Evolutionary conservation across 306 rosid species (phyloP).

Genomic region (Ochetophila trinervis): DNA sequence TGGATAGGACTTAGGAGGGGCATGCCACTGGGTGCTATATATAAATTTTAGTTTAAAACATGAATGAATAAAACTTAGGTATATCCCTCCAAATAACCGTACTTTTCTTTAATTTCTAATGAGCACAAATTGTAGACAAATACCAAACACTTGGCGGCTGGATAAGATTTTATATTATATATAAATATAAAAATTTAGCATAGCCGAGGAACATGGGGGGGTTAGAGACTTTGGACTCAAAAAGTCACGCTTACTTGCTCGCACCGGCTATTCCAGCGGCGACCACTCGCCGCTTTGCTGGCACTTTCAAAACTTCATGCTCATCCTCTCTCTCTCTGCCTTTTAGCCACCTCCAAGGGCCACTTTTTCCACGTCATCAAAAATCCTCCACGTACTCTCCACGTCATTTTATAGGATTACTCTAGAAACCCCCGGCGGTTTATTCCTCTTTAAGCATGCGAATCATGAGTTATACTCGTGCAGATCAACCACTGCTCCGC

Average conservation of each 20-base stretch:
- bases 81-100: not conserved
- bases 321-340: slow-evolving; percentile 18
- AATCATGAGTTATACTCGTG: not conserved
- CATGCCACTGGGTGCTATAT: too few species aligned
- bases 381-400: slow-evolving; percentile 23
- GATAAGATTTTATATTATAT: slow-evolving; percentile 18
- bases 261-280: slow-evolving; percentile 13
- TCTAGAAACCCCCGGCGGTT: not conserved
- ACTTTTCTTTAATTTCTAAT: not conserved
- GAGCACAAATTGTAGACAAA: not conserved
- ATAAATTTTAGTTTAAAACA: too few species aligned
- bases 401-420: slow-evolving; percentile 15
- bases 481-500: slow-evolving; percentile 4
- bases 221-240: slow-evolving; percentile 6
- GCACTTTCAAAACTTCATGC: not conserved
- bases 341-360: slow-evolving; percentile 47
- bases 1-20: too few species aligned
- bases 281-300: slow-evolving; percentile 42
- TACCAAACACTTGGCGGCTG: not conserved
- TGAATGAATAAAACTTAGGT: not conserved
- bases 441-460: slow-evolving; percentile 22
- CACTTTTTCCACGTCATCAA: slow-evolving; percentile 30
- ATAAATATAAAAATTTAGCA: not conserved
- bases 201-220: slow-evolving; percentile 1
- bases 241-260: not conserved